A percentile compares a stretch with the other conserved stretches of the same genome.
phyloP scores from a whole-genome alignment of 164 flowering plant genomes.

The Aristolochia contorta region DNA sequence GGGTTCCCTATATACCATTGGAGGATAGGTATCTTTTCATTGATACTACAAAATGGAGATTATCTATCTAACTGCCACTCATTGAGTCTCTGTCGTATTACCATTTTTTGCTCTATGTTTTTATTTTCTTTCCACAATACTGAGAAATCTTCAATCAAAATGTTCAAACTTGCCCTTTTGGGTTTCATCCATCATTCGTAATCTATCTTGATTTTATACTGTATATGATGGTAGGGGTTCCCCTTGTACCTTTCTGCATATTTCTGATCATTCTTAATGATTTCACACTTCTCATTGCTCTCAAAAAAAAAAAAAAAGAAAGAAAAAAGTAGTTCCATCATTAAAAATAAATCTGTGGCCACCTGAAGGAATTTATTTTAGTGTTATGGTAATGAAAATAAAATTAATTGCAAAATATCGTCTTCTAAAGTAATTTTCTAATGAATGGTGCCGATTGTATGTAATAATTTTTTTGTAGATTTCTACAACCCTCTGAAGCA shows the following conservation, averaged over 20 bases:
- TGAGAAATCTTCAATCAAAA: neutral
- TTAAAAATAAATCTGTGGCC: too few relatives aligned
- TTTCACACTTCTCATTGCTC: too few relatives aligned
- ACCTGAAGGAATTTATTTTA: neutral
- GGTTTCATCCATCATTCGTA: too few relatives aligned
- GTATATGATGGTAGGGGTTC: too few relatives aligned
- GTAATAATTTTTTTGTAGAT: constrained; percentile 33
- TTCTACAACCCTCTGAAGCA: constrained; percentile 76
- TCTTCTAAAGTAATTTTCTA: neutral
- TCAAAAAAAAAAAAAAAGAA: too few relatives aligned
- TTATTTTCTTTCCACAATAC: neutral
- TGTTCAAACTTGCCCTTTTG: neutral
- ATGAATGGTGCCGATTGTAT: neutral
- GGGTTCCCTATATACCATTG: constrained; percentile 94
- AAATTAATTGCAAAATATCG: neutral
- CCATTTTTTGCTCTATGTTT: neutral
- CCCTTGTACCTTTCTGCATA: too few relatives aligned
- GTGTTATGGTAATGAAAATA: neutral
- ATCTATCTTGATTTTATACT: too few relatives aligned
- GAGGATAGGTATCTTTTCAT: constrained; percentile 47
- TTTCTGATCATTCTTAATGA: too few relatives aligned
- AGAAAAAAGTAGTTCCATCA: too few relatives aligned
- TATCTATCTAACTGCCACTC: too few relatives aligned
- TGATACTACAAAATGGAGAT: neutral
- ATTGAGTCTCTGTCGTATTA: neutral